Evolutionary conservation across 1,284 basidiomycete genomes (phyloP).

Genomic region (Malassezia equina): DNA sequence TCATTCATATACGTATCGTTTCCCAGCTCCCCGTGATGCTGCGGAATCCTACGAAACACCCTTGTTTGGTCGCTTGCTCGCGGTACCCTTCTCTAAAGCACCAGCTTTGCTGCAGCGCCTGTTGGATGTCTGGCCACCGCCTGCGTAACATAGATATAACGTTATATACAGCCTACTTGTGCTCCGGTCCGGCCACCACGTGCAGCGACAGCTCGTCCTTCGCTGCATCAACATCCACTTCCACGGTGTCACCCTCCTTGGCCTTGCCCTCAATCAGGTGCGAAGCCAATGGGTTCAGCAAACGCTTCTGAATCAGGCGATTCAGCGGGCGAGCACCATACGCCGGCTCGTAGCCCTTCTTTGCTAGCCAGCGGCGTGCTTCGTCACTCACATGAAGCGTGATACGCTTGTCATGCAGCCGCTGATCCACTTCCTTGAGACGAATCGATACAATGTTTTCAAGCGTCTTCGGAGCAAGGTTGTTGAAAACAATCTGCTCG

Average conservation of each 20-base stretch:
- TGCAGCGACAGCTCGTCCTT: background rate
- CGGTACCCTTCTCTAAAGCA: slow-evolving; percentile 21
- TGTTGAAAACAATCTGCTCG: slow-evolving; percentile 51
- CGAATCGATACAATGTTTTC: slow-evolving; percentile 64
- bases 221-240: slow-evolving; percentile 7
- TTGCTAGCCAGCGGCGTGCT: slow-evolving; percentile 64
- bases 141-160: background rate
- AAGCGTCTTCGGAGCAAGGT: slow-evolving; percentile 78
- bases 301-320: slow-evolving; percentile 35
- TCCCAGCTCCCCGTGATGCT: slow-evolving; percentile 38
- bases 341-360: slow-evolving; percentile 69
- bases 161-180: background rate
- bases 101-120: slow-evolving; percentile 3
- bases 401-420: slow-evolving; percentile 53
- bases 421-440: slow-evolving; percentile 18
- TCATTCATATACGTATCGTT: slow-evolving; percentile 37
- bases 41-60: slow-evolving; percentile 39
- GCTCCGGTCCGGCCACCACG: background rate
- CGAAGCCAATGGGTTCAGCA: slow-evolving; percentile 36
- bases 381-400: slow-evolving; percentile 60
- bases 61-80: slow-evolving; percentile 33
- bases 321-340: slow-evolving; percentile 67
- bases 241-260: slow-evolving; percentile 21
- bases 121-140: slow-evolving; percentile 7
- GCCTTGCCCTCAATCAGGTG: slow-evolving; percentile 23